Conservation (phyloP, 441 rosid genomes). For the Cnidoscolus chayamansa region DNA sequence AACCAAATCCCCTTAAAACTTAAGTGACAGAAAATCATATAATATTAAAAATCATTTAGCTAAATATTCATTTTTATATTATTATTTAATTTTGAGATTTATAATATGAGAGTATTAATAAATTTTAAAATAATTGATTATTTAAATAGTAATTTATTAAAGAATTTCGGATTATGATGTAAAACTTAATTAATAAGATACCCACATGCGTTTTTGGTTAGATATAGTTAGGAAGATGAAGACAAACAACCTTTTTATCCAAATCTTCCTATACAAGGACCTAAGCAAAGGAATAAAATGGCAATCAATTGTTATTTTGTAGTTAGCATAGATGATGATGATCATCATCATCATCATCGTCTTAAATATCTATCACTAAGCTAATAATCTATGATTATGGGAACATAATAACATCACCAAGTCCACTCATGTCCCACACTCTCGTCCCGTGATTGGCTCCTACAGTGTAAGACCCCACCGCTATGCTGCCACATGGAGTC, state of each 20-base stretch:
- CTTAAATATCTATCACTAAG: slow-evolving; percentile 24
- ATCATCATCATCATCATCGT: background rate
- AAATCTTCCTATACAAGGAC: slow-evolving; percentile 33
- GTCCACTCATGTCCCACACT: slow-evolving; percentile 21
- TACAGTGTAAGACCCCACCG: slow-evolving; percentile 9
- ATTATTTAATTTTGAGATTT: too few relatives aligned
- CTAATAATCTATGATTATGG: slow-evolving; percentile 9
- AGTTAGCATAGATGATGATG: slow-evolving; percentile 21
- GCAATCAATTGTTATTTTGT: slow-evolving; percentile 21
- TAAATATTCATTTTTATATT: too few relatives aligned
- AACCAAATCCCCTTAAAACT: too few relatives aligned
- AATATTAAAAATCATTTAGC: too few relatives aligned
- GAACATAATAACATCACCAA: slow-evolving; percentile 3
- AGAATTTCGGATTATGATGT: too few relatives aligned
- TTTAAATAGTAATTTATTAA: too few relatives aligned
- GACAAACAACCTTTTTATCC: slow-evolving; percentile 41
- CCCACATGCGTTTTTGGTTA: slow-evolving; percentile 16
- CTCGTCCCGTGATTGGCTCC: slow-evolving; percentile 42
- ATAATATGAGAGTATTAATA: too few relatives aligned
- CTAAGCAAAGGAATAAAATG: slow-evolving; percentile 20
- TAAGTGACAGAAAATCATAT: too few relatives aligned
- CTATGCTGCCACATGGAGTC: slow-evolving; percentile 19
- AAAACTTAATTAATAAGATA: too few relatives aligned
- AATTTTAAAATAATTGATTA: too few relatives aligned
- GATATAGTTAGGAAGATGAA: slow-evolving; percentile 31